Base-by-base conservation (phyloP, 257 asterid genomes). In the Asclepias syriaca region DNA sequence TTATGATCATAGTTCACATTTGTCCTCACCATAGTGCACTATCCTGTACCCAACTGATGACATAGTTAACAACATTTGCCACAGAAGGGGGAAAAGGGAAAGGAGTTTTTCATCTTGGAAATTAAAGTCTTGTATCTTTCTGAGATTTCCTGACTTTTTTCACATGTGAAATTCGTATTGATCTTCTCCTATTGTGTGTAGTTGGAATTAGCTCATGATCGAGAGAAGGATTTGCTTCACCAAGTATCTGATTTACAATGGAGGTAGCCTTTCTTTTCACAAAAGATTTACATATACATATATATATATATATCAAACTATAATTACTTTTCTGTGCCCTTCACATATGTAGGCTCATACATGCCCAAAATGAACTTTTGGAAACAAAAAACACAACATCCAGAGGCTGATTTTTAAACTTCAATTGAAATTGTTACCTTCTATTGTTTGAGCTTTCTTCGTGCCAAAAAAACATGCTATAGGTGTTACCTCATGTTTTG, bases 161-260 rank as follows among this genome's bases (percentile, higher is more conserved):
- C 75, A 29, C 34, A 29, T 29, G 34, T 29, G 34, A 29, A 29
- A 29, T 29, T 29, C 34, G 54, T 49, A 58, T 29, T 48, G 32
- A 15, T 46, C 15, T 72, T 70, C 48, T 45, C 24, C 65, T 74
- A 59, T n/a, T 39, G 65, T 72, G 39, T 85, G 77, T 67, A 93
- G 98, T 70, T 93, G 70, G 98, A 93, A 79, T 85, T 86, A 48
- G 92, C 96, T 74, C 90, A 87, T 59, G 96, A 90, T 27, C 78
- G 88, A 79, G 98, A 93, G 67, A 90, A 87, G 77, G 96, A 90
- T 59, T 70, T 89, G 76, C 85, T 89, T 61, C 88, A 85, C 18
- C 96, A 90, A 83, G 82, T 89, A 67, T 75, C 84, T 68, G 98
- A 93, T 75, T 73, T 90, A 40, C 96, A 90, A 56, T 81, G 80